Evolutionary conservation across 495 filamentous ascomycete genomes (phyloP), one percentile per base, ranked within the genome.

Genomic region (Penicillium cataractarum): DNA sequence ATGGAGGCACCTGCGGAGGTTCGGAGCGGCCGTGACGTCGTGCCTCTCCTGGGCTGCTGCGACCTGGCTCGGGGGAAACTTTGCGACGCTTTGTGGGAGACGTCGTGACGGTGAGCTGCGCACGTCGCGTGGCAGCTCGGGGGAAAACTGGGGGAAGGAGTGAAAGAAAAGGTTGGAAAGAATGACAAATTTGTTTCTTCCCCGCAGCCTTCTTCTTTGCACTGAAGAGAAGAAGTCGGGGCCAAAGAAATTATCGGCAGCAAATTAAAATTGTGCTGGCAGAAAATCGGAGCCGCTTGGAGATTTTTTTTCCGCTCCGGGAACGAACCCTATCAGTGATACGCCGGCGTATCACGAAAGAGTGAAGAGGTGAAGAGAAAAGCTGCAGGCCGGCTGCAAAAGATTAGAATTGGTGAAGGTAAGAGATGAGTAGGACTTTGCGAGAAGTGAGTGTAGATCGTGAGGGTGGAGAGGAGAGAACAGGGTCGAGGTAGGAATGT

Each of bases 11-110:
- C 17, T 71, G 58, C 37, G 73, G 67, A 52, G 66, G 62, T 56
- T 73, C 68, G 65, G 71, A 75, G 74, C 69, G 73, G 71, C 63
- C 64, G 73, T 77, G 76, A 79, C 75, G 77, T 78, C 58, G 64
- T 68, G 63, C 58, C 61, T 64, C 74, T 76, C 72, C 78, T 73
- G 67, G 77, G 69, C 67, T 82, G 72, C 68, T 75, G 68, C 71
- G 70, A 73, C 82, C 29, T 53, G 59, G 80, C 74, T 84, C 84
- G 69, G 84, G 70, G 54, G 70, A 87, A 77, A 93, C 84, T 84
- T 90, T 92, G 76, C 92, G 85, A 87, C 92, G 92, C 89, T 96
- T 96, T 83, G 83, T 84, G 80, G 89, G 91, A 87, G 91, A 90
- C 91, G 90, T 93, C 74, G 84, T 93, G 90, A 85, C 85, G 78